Evolutionary conservation across 2,329 filamentous ascomycete species (phyloP).

Genomic region (Onygenales sp.): DNA sequence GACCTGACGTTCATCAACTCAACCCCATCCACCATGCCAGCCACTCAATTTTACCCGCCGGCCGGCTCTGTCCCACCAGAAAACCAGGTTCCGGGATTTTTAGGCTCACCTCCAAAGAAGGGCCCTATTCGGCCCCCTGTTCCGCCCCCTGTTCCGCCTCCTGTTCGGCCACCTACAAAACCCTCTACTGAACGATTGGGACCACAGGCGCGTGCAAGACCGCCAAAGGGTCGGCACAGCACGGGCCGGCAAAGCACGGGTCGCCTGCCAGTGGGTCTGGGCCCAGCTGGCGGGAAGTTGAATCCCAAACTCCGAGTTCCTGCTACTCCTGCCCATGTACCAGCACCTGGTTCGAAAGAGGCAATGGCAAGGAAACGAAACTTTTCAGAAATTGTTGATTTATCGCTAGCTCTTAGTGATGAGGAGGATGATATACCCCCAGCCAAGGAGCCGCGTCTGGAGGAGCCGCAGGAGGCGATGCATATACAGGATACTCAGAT

Average conservation of each 20-base stretch:
- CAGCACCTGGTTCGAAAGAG: conserved; percentile 37
- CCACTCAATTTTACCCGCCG: not conserved
- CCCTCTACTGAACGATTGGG: too few relatives aligned
- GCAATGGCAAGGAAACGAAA: conserved; percentile 47
- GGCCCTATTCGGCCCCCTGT: not conserved
- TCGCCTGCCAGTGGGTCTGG: not conserved
- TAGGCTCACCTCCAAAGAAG: not conserved
- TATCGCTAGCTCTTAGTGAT: conserved; percentile 37
- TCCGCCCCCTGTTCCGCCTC: not conserved
- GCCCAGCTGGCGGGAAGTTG: not conserved
- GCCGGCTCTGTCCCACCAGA: not conserved
- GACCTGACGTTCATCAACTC: not conserved
- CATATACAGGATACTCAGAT: not conserved
- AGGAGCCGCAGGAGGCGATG: not conserved
- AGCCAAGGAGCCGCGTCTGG: conserved; percentile 12
- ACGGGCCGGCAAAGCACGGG: not conserved
- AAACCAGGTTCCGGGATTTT: not conserved
- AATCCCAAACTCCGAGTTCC: not conserved
- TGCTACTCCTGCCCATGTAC: conserved; percentile 7
- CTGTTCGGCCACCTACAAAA: not conserved
- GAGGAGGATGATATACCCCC: conserved; percentile 33
- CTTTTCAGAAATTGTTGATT: conserved; percentile 45
- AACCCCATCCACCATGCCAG: not conserved
- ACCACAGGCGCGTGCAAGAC: not conserved
- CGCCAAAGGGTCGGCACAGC: too few relatives aligned